phyloP scores from a whole-genome alignment of 2,329 filamentous ascomycete species.

The Drechslera avenae region DNA sequence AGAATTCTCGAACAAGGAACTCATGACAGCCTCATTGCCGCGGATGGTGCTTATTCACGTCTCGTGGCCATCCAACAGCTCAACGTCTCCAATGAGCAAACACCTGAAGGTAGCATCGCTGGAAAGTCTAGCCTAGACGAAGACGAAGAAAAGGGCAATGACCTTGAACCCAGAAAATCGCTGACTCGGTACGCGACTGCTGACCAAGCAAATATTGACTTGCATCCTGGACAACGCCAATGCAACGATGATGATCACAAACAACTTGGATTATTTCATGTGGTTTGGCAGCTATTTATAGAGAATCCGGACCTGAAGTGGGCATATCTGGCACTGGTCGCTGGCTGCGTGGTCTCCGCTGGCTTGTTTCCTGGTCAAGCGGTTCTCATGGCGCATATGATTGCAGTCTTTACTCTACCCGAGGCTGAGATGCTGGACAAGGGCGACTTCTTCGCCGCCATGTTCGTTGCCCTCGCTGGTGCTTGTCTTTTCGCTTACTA shows the following conservation, averaged over 20 bases:
- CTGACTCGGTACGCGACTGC: not conserved
- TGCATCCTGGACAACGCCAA: not conserved
- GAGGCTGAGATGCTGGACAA: conserved; percentile 13
- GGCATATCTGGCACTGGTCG: conserved; percentile 9
- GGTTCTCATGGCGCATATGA: conserved; percentile 21
- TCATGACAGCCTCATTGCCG: conserved; percentile 44
- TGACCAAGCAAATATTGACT: not conserved
- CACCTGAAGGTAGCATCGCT: too few species aligned
- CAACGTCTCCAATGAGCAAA: conserved; percentile 29
- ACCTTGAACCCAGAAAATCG: not conserved
- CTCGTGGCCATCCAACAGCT: conserved; percentile 19
- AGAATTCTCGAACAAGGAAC: conserved; percentile 69
- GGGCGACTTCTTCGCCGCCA: conserved; percentile 31
- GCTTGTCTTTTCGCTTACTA: conserved; percentile 24
- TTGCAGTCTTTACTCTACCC: conserved; percentile 23
- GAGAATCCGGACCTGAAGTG: conserved; percentile 11
- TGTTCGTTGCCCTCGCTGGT: conserved; percentile 30
- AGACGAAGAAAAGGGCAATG: too few species aligned
- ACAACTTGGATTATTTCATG: conserved; percentile 7
- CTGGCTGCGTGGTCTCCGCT: conserved; percentile 6
- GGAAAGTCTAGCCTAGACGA: too few species aligned
- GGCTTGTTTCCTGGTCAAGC: conserved; percentile 16
- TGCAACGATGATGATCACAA: conserved; percentile 7
- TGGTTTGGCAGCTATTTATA: conserved; percentile 8
- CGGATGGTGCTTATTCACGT: conserved; percentile 10